Evolutionary conservation across 495 filamentous ascomycete genomes (phyloP), one percentile per base, ranked within the genome.

Genomic region (Neurospora sp.): DNA sequence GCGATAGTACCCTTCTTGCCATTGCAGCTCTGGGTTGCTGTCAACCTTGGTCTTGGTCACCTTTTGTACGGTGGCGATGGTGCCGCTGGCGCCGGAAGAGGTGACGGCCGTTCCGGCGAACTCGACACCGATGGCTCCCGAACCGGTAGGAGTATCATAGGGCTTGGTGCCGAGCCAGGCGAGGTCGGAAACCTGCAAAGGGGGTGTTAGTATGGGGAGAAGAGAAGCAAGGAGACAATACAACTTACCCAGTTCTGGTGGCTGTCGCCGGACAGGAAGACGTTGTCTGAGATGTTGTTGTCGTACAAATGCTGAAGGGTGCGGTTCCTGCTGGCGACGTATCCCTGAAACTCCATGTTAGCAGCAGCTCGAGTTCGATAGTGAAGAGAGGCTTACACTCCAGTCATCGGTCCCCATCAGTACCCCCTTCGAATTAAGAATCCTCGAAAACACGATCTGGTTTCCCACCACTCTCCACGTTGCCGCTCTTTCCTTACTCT

Each of bases 1-100:
- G 68, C 89, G 81, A 76, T 91, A 91, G 77, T 89, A 90, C 12
- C 86, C 76, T 46, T 91, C 89, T 61, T 88, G 86, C 89, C 89
- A 91, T 74, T 89, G 87, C 27, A 91, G 81, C 72, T 89, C 88
- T 12, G 77, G 69, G 73, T 89, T 90, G 48, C 79, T 80, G n/a
- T 77, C 74, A n/a, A 87, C 81, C 20, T 88, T 80, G 39, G 76
- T 79, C 16, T 80, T 72, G n/a, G 84, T 82, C 42, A 72, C 71
- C 42, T 77, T 77, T 70, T 85, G 82, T 8, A 86, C 85, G 18
- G 70, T 76, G 6, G 74, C 75, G 61, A 88, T 77, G 9, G 83
- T 81, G 35, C 86, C 82, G 74, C 87, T 87, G 65, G 85, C 81
- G 18, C 87, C 88, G 39, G 77, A 80, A 0, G 85, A 87, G 40